A percentile compares a stretch with the other conserved stretches of the same genome.
Conservation (phyloP, 371 early-diverging fungal genomes). For the Mortierella sp. region DNA sequence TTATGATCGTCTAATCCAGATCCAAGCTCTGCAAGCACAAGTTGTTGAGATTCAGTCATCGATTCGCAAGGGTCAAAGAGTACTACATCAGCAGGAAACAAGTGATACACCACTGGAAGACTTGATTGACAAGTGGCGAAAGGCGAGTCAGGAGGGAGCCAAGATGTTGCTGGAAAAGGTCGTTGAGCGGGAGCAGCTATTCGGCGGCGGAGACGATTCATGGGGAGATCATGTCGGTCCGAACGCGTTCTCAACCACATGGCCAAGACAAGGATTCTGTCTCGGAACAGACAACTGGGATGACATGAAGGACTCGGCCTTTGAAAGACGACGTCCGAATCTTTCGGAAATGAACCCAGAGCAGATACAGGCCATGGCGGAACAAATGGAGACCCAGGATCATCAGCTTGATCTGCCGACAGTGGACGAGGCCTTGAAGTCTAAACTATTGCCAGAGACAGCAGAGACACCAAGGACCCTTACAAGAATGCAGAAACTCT, state of each 20-base stretch:
- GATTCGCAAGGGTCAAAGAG: constrained; percentile 32
- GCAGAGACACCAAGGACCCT: background rate
- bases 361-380: constrained; percentile 15
- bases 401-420: constrained; percentile 39
- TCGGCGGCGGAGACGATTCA: constrained; percentile 11
- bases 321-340: background rate
- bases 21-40: constrained; percentile 14
- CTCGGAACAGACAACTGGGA: background rate
- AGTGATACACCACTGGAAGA: constrained; percentile 26
- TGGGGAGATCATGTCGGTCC: background rate
- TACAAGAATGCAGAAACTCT: constrained; percentile 38
- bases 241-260: background rate
- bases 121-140: constrained; percentile 43
- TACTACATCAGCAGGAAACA: constrained; percentile 25
- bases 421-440: constrained; percentile 39
- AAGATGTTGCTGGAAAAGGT: constrained; percentile 29
- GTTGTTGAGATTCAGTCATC: constrained; percentile 29
- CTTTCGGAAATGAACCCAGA: constrained; percentile 1
- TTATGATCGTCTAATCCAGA: constrained; percentile 12
- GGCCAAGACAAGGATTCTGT: background rate
- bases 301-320: background rate
- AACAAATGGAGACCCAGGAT: constrained; percentile 37
- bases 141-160: constrained; percentile 37
- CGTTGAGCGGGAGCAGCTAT: constrained; percentile 22
- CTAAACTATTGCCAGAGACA: constrained; percentile 5